Conservation (phyloP, 1,139 yeast species). For the Geotrichum carabidarum region DNA sequence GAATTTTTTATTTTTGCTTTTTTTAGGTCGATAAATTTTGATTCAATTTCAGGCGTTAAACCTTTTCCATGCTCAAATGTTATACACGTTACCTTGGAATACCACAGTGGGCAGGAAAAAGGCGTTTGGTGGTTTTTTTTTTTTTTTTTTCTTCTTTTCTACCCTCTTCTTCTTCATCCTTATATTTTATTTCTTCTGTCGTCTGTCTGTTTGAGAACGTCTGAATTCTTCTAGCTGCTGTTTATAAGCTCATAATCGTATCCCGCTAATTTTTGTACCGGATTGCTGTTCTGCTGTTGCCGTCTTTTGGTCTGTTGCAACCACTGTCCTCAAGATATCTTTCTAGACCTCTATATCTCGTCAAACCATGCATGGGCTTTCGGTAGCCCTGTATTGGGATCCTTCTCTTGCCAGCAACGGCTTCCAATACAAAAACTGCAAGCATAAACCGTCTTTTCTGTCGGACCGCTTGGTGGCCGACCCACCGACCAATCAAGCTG, state of each 20-base stretch:
- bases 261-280: no score
- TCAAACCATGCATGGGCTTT: slow-evolving; percentile 2
- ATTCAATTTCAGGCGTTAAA: no score
- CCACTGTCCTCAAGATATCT: not conserved
- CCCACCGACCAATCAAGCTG: not conserved
- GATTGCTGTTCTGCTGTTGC: no score
- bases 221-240: no score
- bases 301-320: no score
- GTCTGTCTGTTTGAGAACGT: not conserved
- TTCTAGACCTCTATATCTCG: not conserved
- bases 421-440: not conserved
- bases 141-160: not conserved
- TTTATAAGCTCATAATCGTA: no score
- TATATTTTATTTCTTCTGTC: not conserved
- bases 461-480: not conserved
- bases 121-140: not conserved
- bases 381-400: slow-evolving; percentile 17
- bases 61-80: no score
- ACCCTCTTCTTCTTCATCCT: not conserved
- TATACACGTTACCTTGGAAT: no score
- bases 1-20: no score
- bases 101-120: no score
- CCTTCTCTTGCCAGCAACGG: slow-evolving; percentile 12
- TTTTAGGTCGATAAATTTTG: no score
- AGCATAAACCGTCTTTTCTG: not conserved